Conservation (phyloP, 306 rosid genomes). For the Vicia villosa region DNA sequence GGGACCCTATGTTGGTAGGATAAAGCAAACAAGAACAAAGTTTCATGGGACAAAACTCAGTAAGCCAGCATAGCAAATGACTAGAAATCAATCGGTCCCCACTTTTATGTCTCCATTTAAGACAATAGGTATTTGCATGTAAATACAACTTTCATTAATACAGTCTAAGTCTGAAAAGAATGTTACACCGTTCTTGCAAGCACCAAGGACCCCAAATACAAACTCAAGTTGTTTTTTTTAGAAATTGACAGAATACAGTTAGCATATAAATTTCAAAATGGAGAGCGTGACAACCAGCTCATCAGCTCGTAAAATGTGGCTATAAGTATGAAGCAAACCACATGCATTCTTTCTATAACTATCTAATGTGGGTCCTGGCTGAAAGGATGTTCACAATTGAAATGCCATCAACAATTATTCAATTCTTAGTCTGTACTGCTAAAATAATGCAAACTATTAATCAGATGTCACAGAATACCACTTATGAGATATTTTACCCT, state of each 20-base stretch:
- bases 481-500: background rate
- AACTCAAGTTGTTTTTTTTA: slow-evolving; percentile 18
- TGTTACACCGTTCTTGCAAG: slow-evolving; percentile 57
- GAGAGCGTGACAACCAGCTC: slow-evolving; percentile 37
- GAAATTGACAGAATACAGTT: slow-evolving; percentile 32
- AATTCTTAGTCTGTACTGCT: slow-evolving; percentile 23
- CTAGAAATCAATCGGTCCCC: slow-evolving; percentile 85
- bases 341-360: slow-evolving; percentile 35
- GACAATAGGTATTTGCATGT: slow-evolving; percentile 56
- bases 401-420: slow-evolving; percentile 26
- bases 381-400: slow-evolving; percentile 27
- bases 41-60: slow-evolving; percentile 64
- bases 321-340: slow-evolving; percentile 35
- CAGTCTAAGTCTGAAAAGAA: slow-evolving; percentile 59
- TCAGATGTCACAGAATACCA: slow-evolving; percentile 29
- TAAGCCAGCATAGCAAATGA: slow-evolving; percentile 61
- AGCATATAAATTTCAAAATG: slow-evolving; percentile 34
- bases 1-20: slow-evolving; percentile 77
- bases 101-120: slow-evolving; percentile 56
- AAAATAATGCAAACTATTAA: slow-evolving; percentile 14
- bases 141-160: slow-evolving; percentile 72
- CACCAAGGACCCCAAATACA: slow-evolving; percentile 38
- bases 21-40: slow-evolving; percentile 60
- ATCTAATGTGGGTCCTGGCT: slow-evolving; percentile 32
- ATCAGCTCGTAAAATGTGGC: slow-evolving; percentile 39